Percentiles rank a stretch among this genome's conserved stretches.
phyloP scores from a whole-genome alignment of 2,329 filamentous ascomycete species.

The Colletotrichum plurivorum region DNA sequence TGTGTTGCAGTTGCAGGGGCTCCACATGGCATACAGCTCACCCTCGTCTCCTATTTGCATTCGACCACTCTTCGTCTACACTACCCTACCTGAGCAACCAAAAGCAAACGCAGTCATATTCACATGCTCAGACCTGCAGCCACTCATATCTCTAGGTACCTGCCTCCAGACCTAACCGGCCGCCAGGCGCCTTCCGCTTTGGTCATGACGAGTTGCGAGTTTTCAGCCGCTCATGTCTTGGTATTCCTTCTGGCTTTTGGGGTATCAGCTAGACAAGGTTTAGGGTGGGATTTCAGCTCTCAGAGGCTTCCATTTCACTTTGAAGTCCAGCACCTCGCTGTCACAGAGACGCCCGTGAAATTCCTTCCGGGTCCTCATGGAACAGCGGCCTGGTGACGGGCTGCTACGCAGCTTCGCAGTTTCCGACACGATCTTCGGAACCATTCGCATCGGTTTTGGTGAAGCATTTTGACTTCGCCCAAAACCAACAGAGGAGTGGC shows the following conservation, averaged over 20 bases:
- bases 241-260: slow-evolving; percentile 9
- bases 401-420: neutral
- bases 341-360: neutral
- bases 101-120: slow-evolving; percentile 9
- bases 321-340: neutral
- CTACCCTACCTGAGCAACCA: neutral
- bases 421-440: neutral
- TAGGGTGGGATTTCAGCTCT: slow-evolving; percentile 17
- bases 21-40: slow-evolving; percentile 24
- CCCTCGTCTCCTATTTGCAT: neutral
- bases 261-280: slow-evolving; percentile 4
- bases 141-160: neutral
- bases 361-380: neutral
- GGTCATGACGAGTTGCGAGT: slow-evolving; percentile 3
- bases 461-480: slow-evolving; percentile 25
- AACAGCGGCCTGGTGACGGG: neutral
- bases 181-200: slow-evolving; percentile 7
- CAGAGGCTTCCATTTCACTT: neutral
- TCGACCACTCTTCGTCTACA: slow-evolving; percentile 1
- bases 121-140: slow-evolving; percentile 26
- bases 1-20: slow-evolving; percentile 16
- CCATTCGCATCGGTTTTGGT: slow-evolving; percentile 12
- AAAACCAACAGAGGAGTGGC: slow-evolving; percentile 25
- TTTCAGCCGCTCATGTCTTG: slow-evolving; percentile 7
- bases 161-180: slow-evolving; percentile 10